Percentiles rank a stretch among this genome's conserved stretches.
Evolutionary conservation across 148 eudicot genomes (phyloP).

Genomic region (Salicornia ramosissima): DNA sequence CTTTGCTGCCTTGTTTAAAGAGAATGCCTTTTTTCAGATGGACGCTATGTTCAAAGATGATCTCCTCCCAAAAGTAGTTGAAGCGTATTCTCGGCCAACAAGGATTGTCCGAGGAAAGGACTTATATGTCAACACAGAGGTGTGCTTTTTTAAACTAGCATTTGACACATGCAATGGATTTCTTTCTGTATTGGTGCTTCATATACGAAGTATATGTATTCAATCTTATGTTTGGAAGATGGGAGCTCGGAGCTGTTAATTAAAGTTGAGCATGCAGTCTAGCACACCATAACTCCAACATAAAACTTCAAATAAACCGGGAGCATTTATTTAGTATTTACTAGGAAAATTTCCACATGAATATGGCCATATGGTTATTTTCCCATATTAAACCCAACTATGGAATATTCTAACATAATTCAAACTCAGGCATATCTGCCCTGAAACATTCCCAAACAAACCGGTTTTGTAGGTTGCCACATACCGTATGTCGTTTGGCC

Average conservation of each 20-base stretch:
- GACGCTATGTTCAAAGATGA: slow-evolving; percentile 62
- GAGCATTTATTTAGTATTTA: too few relatives aligned
- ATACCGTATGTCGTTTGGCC: too few relatives aligned
- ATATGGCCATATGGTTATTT: too few relatives aligned
- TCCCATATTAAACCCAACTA: too few relatives aligned
- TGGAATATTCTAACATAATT: too few relatives aligned
- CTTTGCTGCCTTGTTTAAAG: slow-evolving; percentile 2
- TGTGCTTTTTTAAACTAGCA: slow-evolving; percentile 24
- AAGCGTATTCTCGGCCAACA: slow-evolving; percentile 96
- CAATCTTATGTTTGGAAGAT: background rate
- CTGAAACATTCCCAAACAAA: too few relatives aligned
- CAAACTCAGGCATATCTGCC: too few relatives aligned
- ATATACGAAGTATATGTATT: background rate
- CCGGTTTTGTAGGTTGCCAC: too few relatives aligned
- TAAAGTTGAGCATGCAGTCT: background rate
- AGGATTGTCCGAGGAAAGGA: slow-evolving; percentile 98
- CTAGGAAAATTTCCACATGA: too few relatives aligned
- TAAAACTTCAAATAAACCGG: too few relatives aligned
- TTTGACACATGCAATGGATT: background rate
- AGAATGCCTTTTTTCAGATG: slow-evolving; percentile 49
- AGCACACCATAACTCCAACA: too few relatives aligned
- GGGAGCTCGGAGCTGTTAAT: background rate
- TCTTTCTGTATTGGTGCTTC: background rate
- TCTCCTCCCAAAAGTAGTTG: slow-evolving; percentile 71
- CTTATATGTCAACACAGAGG: slow-evolving; percentile 46